Conservation (phyloP, 2,329 filamentous ascomycete genomes). For the Nemania sp. region DNA sequence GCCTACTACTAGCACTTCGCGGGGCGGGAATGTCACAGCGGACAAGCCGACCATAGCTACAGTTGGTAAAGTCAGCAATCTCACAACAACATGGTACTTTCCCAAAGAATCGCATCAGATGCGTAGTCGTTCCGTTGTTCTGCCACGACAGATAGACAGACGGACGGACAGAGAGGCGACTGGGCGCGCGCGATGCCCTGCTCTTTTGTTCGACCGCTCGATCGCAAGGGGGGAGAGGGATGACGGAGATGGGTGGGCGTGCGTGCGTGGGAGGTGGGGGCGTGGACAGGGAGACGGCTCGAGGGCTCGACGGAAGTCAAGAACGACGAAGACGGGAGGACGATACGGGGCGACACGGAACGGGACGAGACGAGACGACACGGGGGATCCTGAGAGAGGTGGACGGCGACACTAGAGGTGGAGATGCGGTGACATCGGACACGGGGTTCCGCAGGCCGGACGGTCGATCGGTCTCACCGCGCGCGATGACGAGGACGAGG, state of each 20-base stretch:
- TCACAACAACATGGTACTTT: conserved; percentile 36
- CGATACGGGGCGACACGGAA: conserved; percentile 16
- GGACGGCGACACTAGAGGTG: conserved; percentile 41
- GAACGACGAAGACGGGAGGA: conserved; percentile 41
- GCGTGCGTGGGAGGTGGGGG: conserved; percentile 39
- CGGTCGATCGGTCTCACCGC: conserved; percentile 53
- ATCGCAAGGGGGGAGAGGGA: conserved; percentile 46
- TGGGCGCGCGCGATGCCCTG: conserved; percentile 42
- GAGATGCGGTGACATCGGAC: conserved; percentile 44
- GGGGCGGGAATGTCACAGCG: conserved; percentile 98
- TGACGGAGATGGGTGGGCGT: conserved; percentile 42
- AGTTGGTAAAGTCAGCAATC: conserved; percentile 50
- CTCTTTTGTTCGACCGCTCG: conserved; percentile 50
- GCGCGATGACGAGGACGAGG: conserved; percentile 42
- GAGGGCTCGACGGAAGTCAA: conserved; percentile 46
- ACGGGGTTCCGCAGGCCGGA: conserved; percentile 43
- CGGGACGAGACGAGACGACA: conserved; percentile 31
- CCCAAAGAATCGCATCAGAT: conserved; percentile 40
- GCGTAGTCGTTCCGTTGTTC: conserved; percentile 40
- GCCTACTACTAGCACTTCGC: conserved; percentile 87
- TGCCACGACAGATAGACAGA: conserved; percentile 41
- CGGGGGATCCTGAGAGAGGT: conserved; percentile 40
- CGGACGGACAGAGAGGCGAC: conserved; percentile 42
- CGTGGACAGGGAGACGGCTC: conserved; percentile 43
- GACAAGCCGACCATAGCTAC: conserved; percentile 95